A percentile compares a stretch with the other conserved stretches of the same genome.
Conservation (phyloP, 352 stramenopile species). For the Phytophthora sojae region DNA sequence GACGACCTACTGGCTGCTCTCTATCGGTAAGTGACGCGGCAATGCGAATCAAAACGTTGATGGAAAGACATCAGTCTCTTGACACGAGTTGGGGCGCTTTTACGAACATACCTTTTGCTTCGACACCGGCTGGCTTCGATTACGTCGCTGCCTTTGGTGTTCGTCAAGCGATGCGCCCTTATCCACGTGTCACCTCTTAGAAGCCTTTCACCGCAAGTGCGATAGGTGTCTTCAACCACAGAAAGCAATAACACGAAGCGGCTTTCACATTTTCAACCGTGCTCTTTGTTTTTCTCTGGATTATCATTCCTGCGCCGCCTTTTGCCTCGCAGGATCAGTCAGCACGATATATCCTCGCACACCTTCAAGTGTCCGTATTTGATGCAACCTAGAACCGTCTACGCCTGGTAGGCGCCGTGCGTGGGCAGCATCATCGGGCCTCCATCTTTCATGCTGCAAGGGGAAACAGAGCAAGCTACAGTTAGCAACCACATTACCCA, state of each 20-base stretch:
- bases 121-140: conserved; percentile 2
- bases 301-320: conserved; percentile 27
- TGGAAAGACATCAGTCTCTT: conserved; percentile 3
- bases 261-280: conserved; percentile 24
- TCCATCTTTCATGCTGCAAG: conserved; percentile 84
- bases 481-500: background rate
- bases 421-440: conserved; percentile 92
- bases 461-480: background rate
- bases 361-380: conserved; percentile 11
- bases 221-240: conserved; percentile 12
- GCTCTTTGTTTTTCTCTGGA: conserved; percentile 22
- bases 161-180: conserved; percentile 15
- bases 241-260: background rate
- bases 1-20: conserved; percentile 13
- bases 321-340: conserved; percentile 15
- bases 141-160: conserved; percentile 20
- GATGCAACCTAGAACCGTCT: conserved; percentile 27
- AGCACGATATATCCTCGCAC: conserved; percentile 31
- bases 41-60: background rate
- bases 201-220: background rate
- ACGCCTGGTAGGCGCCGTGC: conserved; percentile 86
- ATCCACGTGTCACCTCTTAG: conserved; percentile 6
- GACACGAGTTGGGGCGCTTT: conserved; percentile 10
- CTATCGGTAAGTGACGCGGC: conserved; percentile 9
- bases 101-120: conserved; percentile 13